Evolutionary conservation across 257 asterid genomes (phyloP).

Genomic region (Penstemon newberryi): DNA sequence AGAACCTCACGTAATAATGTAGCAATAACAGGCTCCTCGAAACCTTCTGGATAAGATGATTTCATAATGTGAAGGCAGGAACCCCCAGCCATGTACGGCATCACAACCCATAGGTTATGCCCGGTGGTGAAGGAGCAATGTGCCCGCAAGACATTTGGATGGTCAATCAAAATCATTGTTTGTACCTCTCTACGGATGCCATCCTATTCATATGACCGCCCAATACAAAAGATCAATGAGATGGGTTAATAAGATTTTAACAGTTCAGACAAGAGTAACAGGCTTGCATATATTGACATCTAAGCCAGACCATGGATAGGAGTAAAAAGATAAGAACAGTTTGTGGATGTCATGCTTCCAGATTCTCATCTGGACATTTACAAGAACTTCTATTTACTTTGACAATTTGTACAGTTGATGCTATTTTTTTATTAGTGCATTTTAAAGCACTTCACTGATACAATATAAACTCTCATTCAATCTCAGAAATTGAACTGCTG

Average conservation of each 20-base stretch:
- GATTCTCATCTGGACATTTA: background rate
- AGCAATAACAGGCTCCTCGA: slow-evolving; percentile 97
- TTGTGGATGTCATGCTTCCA: background rate
- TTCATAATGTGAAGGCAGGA: slow-evolving; percentile 97
- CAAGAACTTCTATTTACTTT: background rate
- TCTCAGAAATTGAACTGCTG: slow-evolving; percentile 2
- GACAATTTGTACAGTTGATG: background rate
- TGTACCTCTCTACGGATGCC: slow-evolving; percentile 97
- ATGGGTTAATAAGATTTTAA: no score
- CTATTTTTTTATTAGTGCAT: background rate
- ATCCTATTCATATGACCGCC: slow-evolving; percentile 58
- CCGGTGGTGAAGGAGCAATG: slow-evolving; percentile 91
- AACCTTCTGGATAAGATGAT: slow-evolving; percentile 86
- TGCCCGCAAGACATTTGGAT: slow-evolving; percentile 86
- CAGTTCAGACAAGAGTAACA: background rate
- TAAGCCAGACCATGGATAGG: background rate
- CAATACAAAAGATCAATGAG: background rate
- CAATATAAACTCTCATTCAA: slow-evolving; percentile 5
- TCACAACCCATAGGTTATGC: slow-evolving; percentile 93
- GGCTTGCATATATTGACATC: slow-evolving; percentile 20
- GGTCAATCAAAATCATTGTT: slow-evolving; percentile 85
- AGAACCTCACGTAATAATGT: slow-evolving; percentile 84
- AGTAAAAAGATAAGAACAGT: slow-evolving; percentile 5
- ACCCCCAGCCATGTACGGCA: slow-evolving; percentile 98
- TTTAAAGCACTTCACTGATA: background rate